Evolutionary conservation across 176 grass and related monocot species (phyloP), one percentile per base, ranked within the genome.

Genomic region (Chrysopogon serrulatus): DNA sequence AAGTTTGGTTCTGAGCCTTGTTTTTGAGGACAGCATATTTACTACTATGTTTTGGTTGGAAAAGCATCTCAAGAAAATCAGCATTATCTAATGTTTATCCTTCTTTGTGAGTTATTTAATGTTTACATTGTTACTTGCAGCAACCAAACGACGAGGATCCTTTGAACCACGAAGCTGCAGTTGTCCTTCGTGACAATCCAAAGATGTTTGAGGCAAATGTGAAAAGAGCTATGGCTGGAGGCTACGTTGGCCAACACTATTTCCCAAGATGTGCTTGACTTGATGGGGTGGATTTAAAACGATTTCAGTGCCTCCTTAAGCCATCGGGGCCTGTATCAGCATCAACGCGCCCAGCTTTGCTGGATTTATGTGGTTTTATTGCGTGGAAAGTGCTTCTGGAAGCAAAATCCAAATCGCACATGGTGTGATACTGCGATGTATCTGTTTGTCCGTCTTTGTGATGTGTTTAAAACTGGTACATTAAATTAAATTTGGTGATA

Each of bases 81-180:
- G 31, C 7, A 4, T 79, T 53, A 1, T 44, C 30, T 39, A 39
- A 32, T 70, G 30, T 63, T 54, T 40, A 39, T 8, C 68, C 5
- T 71, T 71, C 2, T 26, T 42, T 73, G 66, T 57, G 34, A 21
- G 68, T 83, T 54, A 6, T 68, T 16, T 76, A 65, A 57, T 71
- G 32, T 73, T 73, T 51, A 24, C 43, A 47, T 73, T 69, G 56
- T 83, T 86, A 42, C 72, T 33, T 78, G 84, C 81, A 92, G 91
- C 91, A 92, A 92, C 91, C 87, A 40, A 92, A 90, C 39, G 88
- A 93, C 24, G 88, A 93, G 82, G 91, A 93, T 71, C 91, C 91
- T n/a, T 83, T 93, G 91, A 93, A 93, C 83, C 88, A 88, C 79
- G 91, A 93, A 66, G 91, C 91, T 70, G 91, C 91, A 0, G 88